These are phyloP conservation scores for Albugo laibachii DNA, from an alignment of 352 stramenopile species.

Conservation along the genomic window DNA sequence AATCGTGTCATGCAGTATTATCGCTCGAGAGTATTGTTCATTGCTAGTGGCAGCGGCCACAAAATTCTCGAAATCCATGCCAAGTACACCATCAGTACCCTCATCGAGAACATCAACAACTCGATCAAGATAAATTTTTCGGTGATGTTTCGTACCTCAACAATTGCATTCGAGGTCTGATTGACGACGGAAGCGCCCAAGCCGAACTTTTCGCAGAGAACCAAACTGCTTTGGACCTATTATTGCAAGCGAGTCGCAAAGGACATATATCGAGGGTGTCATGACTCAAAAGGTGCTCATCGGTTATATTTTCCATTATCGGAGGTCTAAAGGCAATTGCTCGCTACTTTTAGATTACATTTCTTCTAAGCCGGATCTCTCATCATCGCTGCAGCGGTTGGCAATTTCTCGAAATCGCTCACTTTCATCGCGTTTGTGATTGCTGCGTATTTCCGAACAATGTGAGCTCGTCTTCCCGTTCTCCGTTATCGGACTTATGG, in stretches of 20 bases:
- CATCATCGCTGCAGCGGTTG: neutral
- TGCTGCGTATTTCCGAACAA: neutral
- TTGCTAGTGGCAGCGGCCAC: slow-evolving; percentile 17
- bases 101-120: slow-evolving; percentile 7
- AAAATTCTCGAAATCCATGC: neutral
- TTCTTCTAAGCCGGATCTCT: neutral
- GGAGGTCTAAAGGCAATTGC: neutral
- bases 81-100: slow-evolving; percentile 8
- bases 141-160: slow-evolving; percentile 24
- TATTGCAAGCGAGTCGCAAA: slow-evolving; percentile 7
- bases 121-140: slow-evolving; percentile 12
- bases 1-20: slow-evolving; percentile 25
- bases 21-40: slow-evolving; percentile 18
- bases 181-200: slow-evolving; percentile 62
- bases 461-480: slow-evolving; percentile 1
- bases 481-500: neutral
- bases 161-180: slow-evolving; percentile 29
- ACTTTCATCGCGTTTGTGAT: slow-evolving; percentile 1
- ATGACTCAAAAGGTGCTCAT: neutral
- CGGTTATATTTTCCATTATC: neutral
- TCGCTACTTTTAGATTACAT: neutral
- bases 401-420: neutral
- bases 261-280: neutral
- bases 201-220: slow-evolving; percentile 53
- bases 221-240: slow-evolving; percentile 45